Base-by-base conservation (phyloP, 352 stramenopile genomes). In the Phytopythium cucurbitacearum region DNA sequence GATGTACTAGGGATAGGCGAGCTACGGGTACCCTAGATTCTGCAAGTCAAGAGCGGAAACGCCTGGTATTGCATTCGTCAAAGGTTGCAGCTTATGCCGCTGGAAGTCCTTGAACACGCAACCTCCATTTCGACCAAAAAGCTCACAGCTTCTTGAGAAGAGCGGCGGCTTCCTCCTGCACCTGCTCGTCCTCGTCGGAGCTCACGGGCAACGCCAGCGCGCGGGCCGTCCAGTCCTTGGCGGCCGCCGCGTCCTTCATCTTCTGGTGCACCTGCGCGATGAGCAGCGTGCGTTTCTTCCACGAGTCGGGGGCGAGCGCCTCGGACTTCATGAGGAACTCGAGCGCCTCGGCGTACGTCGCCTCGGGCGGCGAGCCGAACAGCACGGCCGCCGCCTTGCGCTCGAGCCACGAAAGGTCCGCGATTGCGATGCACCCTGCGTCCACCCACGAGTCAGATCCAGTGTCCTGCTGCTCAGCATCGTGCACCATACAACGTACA, bases 191-290 rank as follows among this genome's bases (percentile, higher is more conserved):
- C 60, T 92, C 82, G 46, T 93, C 77, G 8, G 48, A 76, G 32
- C 62, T 51, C 15, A 73, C 53, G 7, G 80, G 71, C 47, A 91
- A 72, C 3, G 65, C 69, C n/a, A 91, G 62, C 51, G 80, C 69
- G 65, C 90, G 90, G 53, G 74, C 53, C 13, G 72, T 58, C 85
- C 85, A 96, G 16, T 87, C 63, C 63, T 90, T 86, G 34, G 85
- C 73, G 39, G 70, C 69, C 9, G 53, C 60, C 42, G 57, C 67
- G 63, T 94, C 61, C 52, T 81, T 83, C 59, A 87, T 80, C 73
- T 95, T 94, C 50, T 82, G 62, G 65, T 95, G 87, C 35, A 89
- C 79, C 44, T 93, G 73, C 11, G 85, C 82, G 36, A 96, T 83
- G 21, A 94, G 71, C 38, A 93, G 44, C 57, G 81, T 65, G 59